Percentiles rank a stretch among this genome's conserved stretches.
Evolutionary conservation across 108 stramenopile genomes (phyloP).

Genomic region (Skeletonema potamos): DNA sequence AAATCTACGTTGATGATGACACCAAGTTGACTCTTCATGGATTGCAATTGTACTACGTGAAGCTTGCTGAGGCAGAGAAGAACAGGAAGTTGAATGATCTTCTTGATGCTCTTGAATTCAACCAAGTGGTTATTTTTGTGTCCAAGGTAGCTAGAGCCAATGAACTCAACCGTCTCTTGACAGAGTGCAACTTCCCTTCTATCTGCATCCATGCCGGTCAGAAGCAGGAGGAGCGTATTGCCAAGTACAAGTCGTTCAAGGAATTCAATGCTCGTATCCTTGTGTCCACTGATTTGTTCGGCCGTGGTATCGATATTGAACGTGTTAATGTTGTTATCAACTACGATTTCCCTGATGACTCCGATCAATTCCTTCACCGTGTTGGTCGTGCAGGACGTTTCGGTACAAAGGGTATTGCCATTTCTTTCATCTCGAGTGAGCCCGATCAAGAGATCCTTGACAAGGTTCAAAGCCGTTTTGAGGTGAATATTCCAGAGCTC

Average conservation of each 20-base stretch:
- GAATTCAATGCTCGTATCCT: conserved; percentile 98
- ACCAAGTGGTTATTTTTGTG: conserved; percentile 99
- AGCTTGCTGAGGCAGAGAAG: conserved; percentile 97
- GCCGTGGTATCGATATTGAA: conserved; percentile 99
- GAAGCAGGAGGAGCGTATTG: conserved; percentile 96
- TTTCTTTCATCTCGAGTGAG: conserved; percentile 95
- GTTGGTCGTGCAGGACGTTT: conserved; percentile 99
- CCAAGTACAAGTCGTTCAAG: conserved; percentile 97
- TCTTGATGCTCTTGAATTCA: conserved; percentile 98
- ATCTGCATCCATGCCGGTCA: conserved; percentile 98
- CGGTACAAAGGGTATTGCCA: conserved; percentile 99
- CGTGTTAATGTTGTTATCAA: conserved; percentile 99
- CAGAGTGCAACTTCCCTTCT: conserved; percentile 99
- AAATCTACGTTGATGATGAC: conserved; percentile 99
- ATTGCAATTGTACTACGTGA: conserved; percentile 98
- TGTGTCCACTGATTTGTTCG: conserved; percentile 99
- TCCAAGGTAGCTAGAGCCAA: conserved; percentile 95
- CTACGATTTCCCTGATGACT: conserved; percentile 98
- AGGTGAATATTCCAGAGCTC: conserved; percentile 97
- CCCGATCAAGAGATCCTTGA: conserved; percentile 92
- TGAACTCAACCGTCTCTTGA: conserved; percentile 92
- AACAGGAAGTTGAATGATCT: conserved; percentile 98
- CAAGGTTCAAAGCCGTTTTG: conserved; percentile 97
- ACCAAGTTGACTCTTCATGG: conserved; percentile 99
- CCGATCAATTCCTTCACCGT: conserved; percentile 98